Percentiles rank a stretch among this genome's conserved stretches.
Conservation (phyloP, 2,329 filamentous ascomycete species). For the Fusarium mangiferae region DNA sequence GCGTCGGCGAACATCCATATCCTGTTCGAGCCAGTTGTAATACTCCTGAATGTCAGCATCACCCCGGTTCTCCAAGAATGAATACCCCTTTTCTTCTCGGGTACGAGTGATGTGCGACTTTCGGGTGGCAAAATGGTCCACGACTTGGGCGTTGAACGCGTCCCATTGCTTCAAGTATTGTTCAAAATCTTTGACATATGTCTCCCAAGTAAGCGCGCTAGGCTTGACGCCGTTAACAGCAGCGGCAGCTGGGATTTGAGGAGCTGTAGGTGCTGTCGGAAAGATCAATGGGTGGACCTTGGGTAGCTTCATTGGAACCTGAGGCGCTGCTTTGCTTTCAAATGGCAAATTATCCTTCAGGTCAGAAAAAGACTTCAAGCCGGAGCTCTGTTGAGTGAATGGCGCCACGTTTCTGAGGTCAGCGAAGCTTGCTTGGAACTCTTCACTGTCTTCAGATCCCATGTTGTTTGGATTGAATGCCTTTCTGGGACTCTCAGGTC, state of each 20-base stretch:
- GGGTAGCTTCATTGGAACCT: constrained; percentile 51
- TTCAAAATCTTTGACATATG: constrained; percentile 65
- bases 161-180: constrained; percentile 63
- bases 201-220: constrained; percentile 56
- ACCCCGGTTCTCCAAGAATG: constrained; percentile 57
- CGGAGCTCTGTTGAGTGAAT: constrained; percentile 58
- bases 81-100: constrained; percentile 55
- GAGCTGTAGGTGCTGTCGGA: constrained; percentile 61
- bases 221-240: constrained; percentile 57
- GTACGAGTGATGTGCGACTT: constrained; percentile 55
- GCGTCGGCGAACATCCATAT: constrained; percentile 68
- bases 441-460: constrained; percentile 67
- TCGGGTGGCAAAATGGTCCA: constrained; percentile 65
- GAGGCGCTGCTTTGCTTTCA: constrained; percentile 60
- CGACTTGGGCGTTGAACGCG: constrained; percentile 62
- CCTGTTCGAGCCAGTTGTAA: constrained; percentile 69
- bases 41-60: constrained; percentile 67
- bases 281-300: constrained; percentile 54
- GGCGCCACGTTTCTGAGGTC: constrained; percentile 68
- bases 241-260: constrained; percentile 57
- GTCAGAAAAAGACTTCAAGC: constrained; percentile 65
- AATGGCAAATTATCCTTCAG: constrained; percentile 68
- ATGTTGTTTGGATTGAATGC: constrained; percentile 50
- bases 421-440: constrained; percentile 63
- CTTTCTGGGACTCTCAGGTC: constrained; percentile 31